These are phyloP conservation scores for Rhizopogon vesiculosus DNA, from an alignment of 768 basidiomycete species.

Conservation along the genomic window DNA sequence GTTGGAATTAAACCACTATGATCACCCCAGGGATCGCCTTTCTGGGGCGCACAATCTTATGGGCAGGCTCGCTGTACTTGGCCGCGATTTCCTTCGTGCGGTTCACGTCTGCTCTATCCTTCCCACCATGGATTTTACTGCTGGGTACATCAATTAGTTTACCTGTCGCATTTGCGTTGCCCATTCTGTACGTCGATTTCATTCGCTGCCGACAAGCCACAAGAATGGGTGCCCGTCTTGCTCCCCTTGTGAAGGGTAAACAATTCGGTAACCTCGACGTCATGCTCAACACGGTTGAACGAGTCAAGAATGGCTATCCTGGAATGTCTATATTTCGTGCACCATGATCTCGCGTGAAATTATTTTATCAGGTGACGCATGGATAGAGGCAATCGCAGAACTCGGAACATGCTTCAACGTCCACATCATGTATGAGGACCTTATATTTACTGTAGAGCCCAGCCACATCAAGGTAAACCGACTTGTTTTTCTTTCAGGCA, in stretches of 20 bases:
- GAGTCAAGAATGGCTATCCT: slow-evolving; percentile 42
- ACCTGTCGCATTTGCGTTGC: slow-evolving; percentile 28
- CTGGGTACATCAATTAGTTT: slow-evolving; percentile 24
- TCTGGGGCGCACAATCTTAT: background rate
- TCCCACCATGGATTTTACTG: slow-evolving; percentile 37
- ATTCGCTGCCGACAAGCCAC: slow-evolving; percentile 33
- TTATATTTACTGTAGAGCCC: slow-evolving; percentile 45
- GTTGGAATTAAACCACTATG: slow-evolving; percentile 5
- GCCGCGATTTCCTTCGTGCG: background rate
- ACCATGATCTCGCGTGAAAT: background rate
- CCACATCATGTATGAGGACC: slow-evolving; percentile 39
- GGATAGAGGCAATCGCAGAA: slow-evolving; percentile 28
- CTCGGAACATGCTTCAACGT: slow-evolving; percentile 43
- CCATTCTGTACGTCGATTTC: slow-evolving; percentile 24
- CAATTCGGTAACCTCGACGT: slow-evolving; percentile 43
- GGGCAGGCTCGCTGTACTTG: background rate
- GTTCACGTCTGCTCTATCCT: slow-evolving; percentile 12
- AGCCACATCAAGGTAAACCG: slow-evolving; percentile 44
- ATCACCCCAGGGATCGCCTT: slow-evolving; percentile 11
- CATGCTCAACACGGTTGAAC: slow-evolving; percentile 28
- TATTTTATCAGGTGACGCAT: slow-evolving; percentile 35
- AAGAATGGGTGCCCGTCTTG: slow-evolving; percentile 40
- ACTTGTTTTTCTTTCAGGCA: background rate
- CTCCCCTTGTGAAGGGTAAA: slow-evolving; percentile 34
- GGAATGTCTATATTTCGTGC: slow-evolving; percentile 28